A percentile compares a stretch with the other conserved stretches of the same genome.
Evolutionary conservation across 1,284 basidiomycete genomes (phyloP).

Genomic region (Termitomyces sp.): DNA sequence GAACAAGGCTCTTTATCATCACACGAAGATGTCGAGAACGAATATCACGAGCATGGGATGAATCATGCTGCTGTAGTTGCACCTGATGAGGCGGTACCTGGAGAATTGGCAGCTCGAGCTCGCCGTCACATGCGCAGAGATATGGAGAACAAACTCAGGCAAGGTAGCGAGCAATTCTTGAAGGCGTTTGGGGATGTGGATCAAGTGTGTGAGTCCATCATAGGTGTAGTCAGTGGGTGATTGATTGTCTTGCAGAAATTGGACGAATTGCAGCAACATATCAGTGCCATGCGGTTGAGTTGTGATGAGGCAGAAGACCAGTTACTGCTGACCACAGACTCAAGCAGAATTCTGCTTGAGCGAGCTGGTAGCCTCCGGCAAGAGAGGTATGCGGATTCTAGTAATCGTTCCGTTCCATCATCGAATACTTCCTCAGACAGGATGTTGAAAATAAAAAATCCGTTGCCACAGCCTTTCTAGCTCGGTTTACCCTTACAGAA

Average conservation of each 20-base stretch:
- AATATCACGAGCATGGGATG: slow-evolving; percentile 22
- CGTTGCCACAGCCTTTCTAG: slow-evolving; percentile 77
- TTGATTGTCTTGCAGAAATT: slow-evolving; percentile 59
- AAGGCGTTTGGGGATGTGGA: slow-evolving; percentile 83
- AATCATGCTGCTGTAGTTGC: not conserved
- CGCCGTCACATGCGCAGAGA: slow-evolving; percentile 79
- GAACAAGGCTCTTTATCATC: slow-evolving; percentile 22
- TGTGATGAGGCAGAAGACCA: slow-evolving; percentile 83
- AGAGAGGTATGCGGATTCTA: slow-evolving; percentile 55
- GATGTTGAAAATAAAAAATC: slow-evolving; percentile 64
- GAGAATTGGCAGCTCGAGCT: slow-evolving; percentile 62
- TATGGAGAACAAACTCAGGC: slow-evolving; percentile 75
- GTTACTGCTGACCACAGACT: slow-evolving; percentile 69
- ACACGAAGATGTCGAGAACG: slow-evolving; percentile 32
- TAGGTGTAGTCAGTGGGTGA: not conserved
- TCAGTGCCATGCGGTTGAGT: slow-evolving; percentile 72
- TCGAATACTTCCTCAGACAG: slow-evolving; percentile 40
- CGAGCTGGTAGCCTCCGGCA: slow-evolving; percentile 78
- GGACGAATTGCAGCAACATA: slow-evolving; percentile 67
- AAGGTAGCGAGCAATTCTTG: slow-evolving; percentile 78
- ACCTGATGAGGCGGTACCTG: slow-evolving; percentile 27
- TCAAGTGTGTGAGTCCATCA: slow-evolving; percentile 51
- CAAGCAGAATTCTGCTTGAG: slow-evolving; percentile 82
- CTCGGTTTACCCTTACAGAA: slow-evolving; percentile 78
- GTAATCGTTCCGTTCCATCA: not conserved